Evolutionary conservation across 1,284 basidiomycete genomes (phyloP), one percentile per base, ranked within the genome.

Genomic region (Sporisorium iseilematis-ciliati): DNA sequence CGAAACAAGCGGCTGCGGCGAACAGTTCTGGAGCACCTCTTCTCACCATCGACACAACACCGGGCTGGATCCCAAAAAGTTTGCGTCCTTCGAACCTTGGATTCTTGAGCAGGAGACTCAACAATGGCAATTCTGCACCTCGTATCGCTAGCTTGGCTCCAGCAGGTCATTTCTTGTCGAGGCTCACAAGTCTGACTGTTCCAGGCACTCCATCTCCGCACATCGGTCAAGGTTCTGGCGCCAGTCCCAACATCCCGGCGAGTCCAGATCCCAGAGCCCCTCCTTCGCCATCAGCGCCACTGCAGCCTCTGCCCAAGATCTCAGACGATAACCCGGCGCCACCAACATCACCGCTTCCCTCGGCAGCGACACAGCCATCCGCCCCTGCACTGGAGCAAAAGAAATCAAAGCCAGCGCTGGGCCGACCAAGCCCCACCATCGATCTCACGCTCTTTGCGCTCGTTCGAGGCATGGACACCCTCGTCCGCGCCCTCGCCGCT

Each of bases 391-490:
- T 33, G 12, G 1, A 45, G 45, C 33, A 3, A 20, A 20, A 20
- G 23, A 35, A 33, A n/a, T 35, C 51, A 4, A 60, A 23, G 8
- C 42, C 38, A 33, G 33, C 76, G 2, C 52, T 78, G 0, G 78
- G 75, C 8, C 51, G 58, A 42, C 75, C 79, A 11, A 82, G 79
- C 14, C 81, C 85, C 0, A 86, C 86, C 2, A 82, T 86, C 58
- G 86, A 86, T 61, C 65, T 86, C 21, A 86, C 86, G 6, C 81
- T 86, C 35, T 86, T 86, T 53, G 74, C 85, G 7, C 76, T 86
- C 41, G 86, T 86, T 2, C 79, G 86, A 18, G 86, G 84, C 0
- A 60, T 84, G 50, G 83, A 85, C 67, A 84, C 82, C 3, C 57
- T 82, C 38, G 70, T 83, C 12, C 77, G 84, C 23, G 77, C 71